Evolutionary conservation across 1,284 basidiomycete genomes (phyloP), one percentile per base, ranked within the genome.

Genomic region (Ceratobasidium sp.): DNA sequence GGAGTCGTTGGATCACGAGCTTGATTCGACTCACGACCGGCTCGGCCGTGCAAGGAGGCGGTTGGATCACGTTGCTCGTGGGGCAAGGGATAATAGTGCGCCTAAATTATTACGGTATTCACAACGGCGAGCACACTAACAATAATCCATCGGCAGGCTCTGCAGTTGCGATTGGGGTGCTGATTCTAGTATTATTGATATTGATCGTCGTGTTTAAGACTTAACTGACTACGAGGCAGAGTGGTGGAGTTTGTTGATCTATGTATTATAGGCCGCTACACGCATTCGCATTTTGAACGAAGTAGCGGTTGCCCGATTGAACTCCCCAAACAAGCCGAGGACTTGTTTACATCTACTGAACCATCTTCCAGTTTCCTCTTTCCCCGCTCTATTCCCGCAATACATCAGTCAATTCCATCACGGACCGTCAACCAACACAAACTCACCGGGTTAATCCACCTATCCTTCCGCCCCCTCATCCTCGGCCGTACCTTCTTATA

Each of bases 401-500:
- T 2, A 17, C 46, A 40, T 64, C 25, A 62, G 51, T 52, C 65
- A 8, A 29, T 2, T 32, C 3, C 25, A 8, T 19, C 8, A 8
- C 62, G 25, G 32, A 13, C 9, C 32, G 9, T 19, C 9, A 29
- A 46, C 5, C 6, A 22, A 4, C 40, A 11, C 22, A 56, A 13
- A 74, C 71, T 62, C 34, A 74, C 71, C 22, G 71, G 71, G 19
- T 74, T 74, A 17, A 74, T 74, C 71, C 71, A 74, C 7, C 57
- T 64, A 66, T 85, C 86, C 85, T 89, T 89, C 81, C 90, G 90
- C 81, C 80, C 80, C 68, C 93, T 86, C 81, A 94, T 89, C 77
- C 93, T 86, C 19, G 94, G 91, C 57, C 94, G 87, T 65, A 89
- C 86, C 82, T 90, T 87, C 76, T 90, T 89, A 82, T 96, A 97